Base-by-base conservation (phyloP, 257 asterid genomes). In the Cynanchum wilfordii region DNA sequence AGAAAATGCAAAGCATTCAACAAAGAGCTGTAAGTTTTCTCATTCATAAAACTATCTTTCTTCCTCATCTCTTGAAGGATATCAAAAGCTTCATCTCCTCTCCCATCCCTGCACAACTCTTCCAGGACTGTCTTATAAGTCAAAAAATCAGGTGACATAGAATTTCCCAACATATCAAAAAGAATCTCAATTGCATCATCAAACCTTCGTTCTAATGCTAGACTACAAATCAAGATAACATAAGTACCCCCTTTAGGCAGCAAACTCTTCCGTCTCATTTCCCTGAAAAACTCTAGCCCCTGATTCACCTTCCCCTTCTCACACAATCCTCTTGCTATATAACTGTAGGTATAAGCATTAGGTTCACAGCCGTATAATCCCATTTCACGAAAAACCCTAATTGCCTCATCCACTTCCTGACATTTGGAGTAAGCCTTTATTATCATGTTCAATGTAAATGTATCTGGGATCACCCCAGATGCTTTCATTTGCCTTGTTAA, bases 301-400 rank as follows among this genome's bases (percentile, higher is more conserved):
- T 84, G 88, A 73, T 81, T 74, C 80, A 85, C 90, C 73, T 91
- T 78, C 64, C 92, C 96, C 82, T 94, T 94, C 87, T 91, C 98
- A 25, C 97, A 91, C 76, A 87, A 71, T 62, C 95, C 99, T 68
- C 78, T 86, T 1, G 76, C 78, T 65, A 91, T 68, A 82, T 94
- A 94, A 73, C 96, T 87, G 67, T 87, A 94, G 0, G 97, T 89
- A 72, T 84, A 89, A 0, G 80, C 77, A 78, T 91, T 86, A 0
- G 98, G 96, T 86, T 89, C 97, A 59, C 98, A 91, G 0, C 88
- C 89, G 78, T 94, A 94, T 86, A 91, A 81, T 16, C 99, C 96
- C 99, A 94, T 94, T 73, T 91, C 99, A 0, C 92, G 92, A 38
- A 83, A 91, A 45, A 91, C 89, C 47, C 97, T 76, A 68, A 87